Conservation (phyloP, 768 basidiomycete species). For the Lactarius trivialis region DNA sequence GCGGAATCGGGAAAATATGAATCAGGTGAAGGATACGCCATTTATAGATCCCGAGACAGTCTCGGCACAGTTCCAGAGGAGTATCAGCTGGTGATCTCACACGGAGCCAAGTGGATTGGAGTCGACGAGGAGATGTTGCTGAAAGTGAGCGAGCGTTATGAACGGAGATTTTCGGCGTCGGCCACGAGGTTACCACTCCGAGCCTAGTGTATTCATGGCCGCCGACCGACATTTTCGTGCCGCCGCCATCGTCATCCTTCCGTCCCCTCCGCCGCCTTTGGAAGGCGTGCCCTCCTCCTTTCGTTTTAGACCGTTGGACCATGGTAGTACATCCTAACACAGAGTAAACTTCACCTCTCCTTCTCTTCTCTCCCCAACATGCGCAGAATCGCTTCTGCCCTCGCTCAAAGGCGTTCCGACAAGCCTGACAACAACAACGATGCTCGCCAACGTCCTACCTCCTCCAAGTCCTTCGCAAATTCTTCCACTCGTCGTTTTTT, state of each 20-base stretch:
- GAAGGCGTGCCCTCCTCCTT: neutral
- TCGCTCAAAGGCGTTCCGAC: slow-evolving; percentile 35
- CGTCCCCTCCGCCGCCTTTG: neutral
- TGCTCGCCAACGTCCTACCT: slow-evolving; percentile 29
- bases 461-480: neutral
- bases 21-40: slow-evolving; percentile 56
- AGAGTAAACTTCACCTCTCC: neutral
- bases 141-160: slow-evolving; percentile 55
- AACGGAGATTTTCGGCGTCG: slow-evolving; percentile 48
- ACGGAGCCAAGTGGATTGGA: slow-evolving; percentile 51
- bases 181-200: neutral
- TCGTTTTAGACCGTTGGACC: slow-evolving; percentile 3
- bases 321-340: neutral
- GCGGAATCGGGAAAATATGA: slow-evolving; percentile 26
- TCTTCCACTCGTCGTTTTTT: slow-evolving; percentile 14
- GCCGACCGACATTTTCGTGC: neutral
- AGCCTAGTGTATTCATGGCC: neutral
- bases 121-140: slow-evolving; percentile 46
- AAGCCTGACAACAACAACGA: slow-evolving; percentile 27
- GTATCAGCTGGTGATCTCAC: slow-evolving; percentile 43
- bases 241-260: neutral
- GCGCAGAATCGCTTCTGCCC: slow-evolving; percentile 58
- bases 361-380: slow-evolving; percentile 31
- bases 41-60: slow-evolving; percentile 64
- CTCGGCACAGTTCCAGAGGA: slow-evolving; percentile 50